phyloP scores from a whole-genome alignment of 805 yeast genomes.

The Danielia oregonensis region DNA sequence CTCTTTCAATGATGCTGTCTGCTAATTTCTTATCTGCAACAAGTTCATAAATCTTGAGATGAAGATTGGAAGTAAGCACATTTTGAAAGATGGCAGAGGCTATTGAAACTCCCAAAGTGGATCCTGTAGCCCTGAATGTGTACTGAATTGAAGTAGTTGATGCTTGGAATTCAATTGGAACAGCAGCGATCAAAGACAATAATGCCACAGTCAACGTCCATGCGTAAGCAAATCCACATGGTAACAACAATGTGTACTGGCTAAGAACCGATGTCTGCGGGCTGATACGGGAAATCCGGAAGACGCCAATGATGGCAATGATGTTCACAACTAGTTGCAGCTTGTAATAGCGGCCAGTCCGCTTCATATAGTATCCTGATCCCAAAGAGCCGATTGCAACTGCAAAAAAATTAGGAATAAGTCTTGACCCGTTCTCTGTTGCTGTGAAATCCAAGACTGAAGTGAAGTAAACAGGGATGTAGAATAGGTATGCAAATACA shows the following conservation, averaged over 20 bases:
- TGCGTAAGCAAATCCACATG: conserved; percentile 67
- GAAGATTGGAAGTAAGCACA: conserved; percentile 29
- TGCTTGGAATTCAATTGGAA: conserved; percentile 67
- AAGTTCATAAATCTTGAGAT: conserved; percentile 5
- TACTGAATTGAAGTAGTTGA: conserved; percentile 87
- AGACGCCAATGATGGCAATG: not conserved
- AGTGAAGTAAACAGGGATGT: not conserved
- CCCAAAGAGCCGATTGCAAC: not conserved
- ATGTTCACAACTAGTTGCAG: not conserved
- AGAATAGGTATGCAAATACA: not conserved
- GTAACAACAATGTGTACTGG: conserved; percentile 36
- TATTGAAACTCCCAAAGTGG: conserved; percentile 75
- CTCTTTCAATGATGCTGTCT: conserved; percentile 43
- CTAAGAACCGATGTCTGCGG: not conserved
- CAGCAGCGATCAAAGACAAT: conserved; percentile 73
- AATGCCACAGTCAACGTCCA: conserved; percentile 66
- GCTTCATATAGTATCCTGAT: conserved; percentile 1
- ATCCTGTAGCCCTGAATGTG: conserved; percentile 81
- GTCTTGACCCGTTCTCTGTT: not conserved
- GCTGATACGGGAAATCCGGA: not conserved
- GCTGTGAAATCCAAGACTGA: not conserved
- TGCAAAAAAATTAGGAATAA: conserved; percentile 1
- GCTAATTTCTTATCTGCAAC: conserved; percentile 30
- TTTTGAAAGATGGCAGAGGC: conserved; percentile 66
- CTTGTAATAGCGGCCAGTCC: conserved; percentile 1